Conservation (phyloP, 2,329 filamentous ascomycete species). For the Alternaria angustiovoidea region DNA sequence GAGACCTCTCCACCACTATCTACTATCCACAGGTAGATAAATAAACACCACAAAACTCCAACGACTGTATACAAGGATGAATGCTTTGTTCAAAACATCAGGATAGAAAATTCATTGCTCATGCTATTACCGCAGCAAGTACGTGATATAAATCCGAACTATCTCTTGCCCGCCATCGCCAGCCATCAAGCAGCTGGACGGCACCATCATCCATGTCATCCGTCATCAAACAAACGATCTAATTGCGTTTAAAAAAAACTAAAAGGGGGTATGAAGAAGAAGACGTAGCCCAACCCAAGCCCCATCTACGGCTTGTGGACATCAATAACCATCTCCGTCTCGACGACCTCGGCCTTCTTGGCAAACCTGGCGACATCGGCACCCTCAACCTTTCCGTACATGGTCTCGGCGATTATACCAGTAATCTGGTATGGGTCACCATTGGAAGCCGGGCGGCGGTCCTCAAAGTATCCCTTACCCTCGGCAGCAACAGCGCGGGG, state of each 20-base stretch:
- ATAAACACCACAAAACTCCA: too few relatives aligned
- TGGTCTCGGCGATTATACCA: constrained; percentile 79
- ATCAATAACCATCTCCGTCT: constrained; percentile 47
- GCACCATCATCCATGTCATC: neutral
- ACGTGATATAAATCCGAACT: neutral
- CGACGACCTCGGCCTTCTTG: constrained; percentile 42
- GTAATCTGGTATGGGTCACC: constrained; percentile 87
- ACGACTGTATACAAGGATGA: too few relatives aligned
- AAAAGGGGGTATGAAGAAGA: too few relatives aligned
- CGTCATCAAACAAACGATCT: neutral
- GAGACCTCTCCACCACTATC: too few relatives aligned
- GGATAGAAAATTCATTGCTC: neutral
- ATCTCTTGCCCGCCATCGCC: neutral
- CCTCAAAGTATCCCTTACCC: constrained; percentile 93
- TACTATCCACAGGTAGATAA: fast-evolving
- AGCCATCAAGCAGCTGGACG: neutral
- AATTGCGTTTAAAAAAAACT: neutral
- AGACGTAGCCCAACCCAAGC: too few relatives aligned
- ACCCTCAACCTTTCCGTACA: constrained; percentile 61
- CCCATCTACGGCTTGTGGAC: constrained; percentile 38
- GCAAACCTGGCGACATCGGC: constrained; percentile 55
- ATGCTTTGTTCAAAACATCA: too few relatives aligned
- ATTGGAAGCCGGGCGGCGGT: constrained; percentile 74
- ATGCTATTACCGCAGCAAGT: neutral
- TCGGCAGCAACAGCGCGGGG: constrained; percentile 84